These are phyloP conservation scores for Yamadazyma aaseri DNA, from an alignment of 1,139 yeast genomes.

Conservation along the genomic window DNA sequence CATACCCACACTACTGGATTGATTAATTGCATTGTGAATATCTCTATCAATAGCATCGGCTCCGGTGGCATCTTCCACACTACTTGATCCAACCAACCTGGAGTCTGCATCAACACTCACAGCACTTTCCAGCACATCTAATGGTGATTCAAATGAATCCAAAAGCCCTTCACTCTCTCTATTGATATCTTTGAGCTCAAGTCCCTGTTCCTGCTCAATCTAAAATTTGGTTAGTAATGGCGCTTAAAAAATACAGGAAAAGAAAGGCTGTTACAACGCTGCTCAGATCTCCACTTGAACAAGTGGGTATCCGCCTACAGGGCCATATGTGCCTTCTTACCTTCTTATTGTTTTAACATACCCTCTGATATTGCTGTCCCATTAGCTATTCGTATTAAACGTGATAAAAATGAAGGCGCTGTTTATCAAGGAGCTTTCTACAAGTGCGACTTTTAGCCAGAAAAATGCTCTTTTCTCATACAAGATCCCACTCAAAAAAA, in stretches of 20 bases:
- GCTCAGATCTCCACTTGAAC: too few relatives aligned
- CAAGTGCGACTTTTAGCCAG: constrained; percentile 1
- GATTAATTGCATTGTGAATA: constrained; percentile 16
- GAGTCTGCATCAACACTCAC: constrained; percentile 7
- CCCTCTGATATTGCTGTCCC: constrained; percentile 13
- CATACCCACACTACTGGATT: too few relatives aligned
- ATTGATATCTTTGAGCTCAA: constrained; percentile 14
- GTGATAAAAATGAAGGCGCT: constrained; percentile 9
- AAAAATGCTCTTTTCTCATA: too few relatives aligned
- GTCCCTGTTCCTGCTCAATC: constrained; percentile 8
- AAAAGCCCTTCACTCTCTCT: constrained; percentile 10
- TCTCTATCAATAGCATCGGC: constrained; percentile 16
- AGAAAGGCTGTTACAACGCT: neutral
- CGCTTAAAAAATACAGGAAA: constrained; percentile 1
- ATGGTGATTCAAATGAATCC: constrained; percentile 13
- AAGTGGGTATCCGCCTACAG: too few relatives aligned
- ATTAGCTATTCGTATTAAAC: too few relatives aligned
- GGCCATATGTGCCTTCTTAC: too few relatives aligned
- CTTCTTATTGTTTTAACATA: constrained; percentile 11
- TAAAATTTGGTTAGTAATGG: too few relatives aligned
- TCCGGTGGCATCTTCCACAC: neutral
- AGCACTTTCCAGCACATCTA: constrained; percentile 8
- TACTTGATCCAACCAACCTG: constrained; percentile 4
- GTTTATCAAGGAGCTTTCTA: constrained; percentile 3
- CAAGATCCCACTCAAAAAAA: too few relatives aligned